phyloP scores from a whole-genome alignment of 257 asterid species.

The Nicotiana tomentosiformis region DNA sequence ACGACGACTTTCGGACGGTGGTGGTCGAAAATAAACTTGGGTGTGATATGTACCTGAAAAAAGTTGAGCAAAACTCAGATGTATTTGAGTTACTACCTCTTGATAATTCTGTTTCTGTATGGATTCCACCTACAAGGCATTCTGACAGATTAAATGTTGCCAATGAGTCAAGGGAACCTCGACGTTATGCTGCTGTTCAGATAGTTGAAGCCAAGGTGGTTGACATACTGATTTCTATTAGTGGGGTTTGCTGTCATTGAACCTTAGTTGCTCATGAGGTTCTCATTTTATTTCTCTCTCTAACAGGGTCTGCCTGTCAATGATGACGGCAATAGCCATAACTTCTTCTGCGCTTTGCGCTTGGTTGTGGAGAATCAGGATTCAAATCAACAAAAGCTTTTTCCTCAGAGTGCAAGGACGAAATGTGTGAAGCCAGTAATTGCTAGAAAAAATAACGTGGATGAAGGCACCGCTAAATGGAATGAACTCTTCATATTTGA shows the following conservation, averaged over 20 bases:
- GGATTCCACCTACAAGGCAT: conserved; percentile 92
- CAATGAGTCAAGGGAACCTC: conserved; percentile 84
- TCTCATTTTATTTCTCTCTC: conserved; percentile 14
- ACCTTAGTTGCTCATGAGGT: not conserved
- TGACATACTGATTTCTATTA: not conserved
- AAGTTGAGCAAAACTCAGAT: conserved; percentile 47
- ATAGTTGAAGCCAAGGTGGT: conserved; percentile 87
- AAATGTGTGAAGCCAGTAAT: conserved; percentile 83
- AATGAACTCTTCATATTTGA: conserved; percentile 95
- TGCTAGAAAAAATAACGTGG: conserved; percentile 32
- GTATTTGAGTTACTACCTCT: conserved; percentile 42
- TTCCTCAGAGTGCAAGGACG: conserved; percentile 99
- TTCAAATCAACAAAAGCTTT: conserved; percentile 78
- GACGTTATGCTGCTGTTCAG: conserved; percentile 76
- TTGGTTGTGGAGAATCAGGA: conserved; percentile 91
- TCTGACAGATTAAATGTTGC: conserved; percentile 85
- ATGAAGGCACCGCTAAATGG: conserved; percentile 89
- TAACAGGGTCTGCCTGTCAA: conserved; percentile 79
- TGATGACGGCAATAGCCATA: conserved; percentile 95
- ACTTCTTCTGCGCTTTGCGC: conserved; percentile 89
- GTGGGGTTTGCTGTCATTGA: conserved; percentile 7
- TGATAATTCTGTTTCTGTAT: conserved; percentile 49
- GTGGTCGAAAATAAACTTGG: conserved; percentile 92
- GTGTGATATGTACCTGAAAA: conserved; percentile 72
- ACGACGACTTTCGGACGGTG: conserved; percentile 78